These are phyloP conservation scores for Termitomyces sp. DNA, from an alignment of 768 basidiomycete species.

Conservation along the genomic window DNA sequence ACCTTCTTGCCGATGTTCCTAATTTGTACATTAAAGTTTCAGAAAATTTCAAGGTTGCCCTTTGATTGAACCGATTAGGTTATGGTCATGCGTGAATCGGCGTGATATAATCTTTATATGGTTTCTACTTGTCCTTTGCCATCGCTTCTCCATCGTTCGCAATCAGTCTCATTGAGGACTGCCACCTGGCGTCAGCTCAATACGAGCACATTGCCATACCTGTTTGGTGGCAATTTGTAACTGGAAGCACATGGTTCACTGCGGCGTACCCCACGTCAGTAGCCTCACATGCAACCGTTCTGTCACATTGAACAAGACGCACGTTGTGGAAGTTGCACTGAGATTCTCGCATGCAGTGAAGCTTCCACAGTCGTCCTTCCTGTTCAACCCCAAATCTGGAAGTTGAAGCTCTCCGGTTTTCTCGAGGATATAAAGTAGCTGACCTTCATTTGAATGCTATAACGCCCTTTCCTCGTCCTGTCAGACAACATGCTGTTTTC, in stretches of 20 bases:
- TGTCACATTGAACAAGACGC: not conserved
- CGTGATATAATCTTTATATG: no score
- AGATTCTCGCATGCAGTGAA: not conserved
- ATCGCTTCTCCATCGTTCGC: not conserved
- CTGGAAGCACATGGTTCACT: not conserved
- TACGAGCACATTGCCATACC: not conserved
- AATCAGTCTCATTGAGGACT: not conserved
- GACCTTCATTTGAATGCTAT: not conserved
- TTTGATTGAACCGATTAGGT: no score
- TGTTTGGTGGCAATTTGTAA: not conserved
- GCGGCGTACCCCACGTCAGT: not conserved
- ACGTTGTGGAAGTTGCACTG: not conserved
- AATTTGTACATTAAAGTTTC: not conserved
- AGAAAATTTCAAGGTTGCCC: no score
- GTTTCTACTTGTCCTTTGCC: not conserved
- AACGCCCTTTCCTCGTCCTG: not conserved
- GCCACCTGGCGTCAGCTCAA: not conserved
- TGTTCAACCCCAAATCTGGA: not conserved
- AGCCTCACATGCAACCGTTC: conserved; percentile 2
- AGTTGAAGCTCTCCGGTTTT: not conserved
- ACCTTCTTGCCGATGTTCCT: not conserved
- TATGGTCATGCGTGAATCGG: no score
- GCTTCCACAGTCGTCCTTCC: not conserved
- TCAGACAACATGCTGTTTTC: conserved; percentile 8
- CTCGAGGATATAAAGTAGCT: not conserved